Base-by-base conservation (phyloP, 176 grass and related monocot species). In the Eleusine indica region DNA sequence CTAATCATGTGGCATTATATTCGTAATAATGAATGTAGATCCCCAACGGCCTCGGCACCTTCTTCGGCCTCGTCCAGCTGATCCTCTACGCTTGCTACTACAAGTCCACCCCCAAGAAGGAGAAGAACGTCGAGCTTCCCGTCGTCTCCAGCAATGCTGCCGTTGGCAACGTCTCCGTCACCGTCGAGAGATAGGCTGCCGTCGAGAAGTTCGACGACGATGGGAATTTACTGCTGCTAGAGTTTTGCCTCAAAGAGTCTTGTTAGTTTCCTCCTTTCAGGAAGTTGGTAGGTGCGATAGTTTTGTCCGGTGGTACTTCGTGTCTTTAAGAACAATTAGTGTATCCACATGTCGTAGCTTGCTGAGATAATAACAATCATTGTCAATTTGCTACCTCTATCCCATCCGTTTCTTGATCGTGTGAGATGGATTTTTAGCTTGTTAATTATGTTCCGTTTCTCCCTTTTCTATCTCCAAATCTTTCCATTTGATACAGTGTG, bases 51-150 rank as follows among this genome's bases (percentile, higher is more conserved):
- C 43, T 98, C 21, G 93, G 96, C 1, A 14, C 86, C 18, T 9
- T 91, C 21, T 78, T 91, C 40, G 86, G 84, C 71, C 7, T 85
- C 21, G 18, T 53, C 16, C 91, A 98, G 78, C 73, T 98, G 62
- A 82, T 93, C 71, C 89, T 98, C 37, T 98, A 95, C 73, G 65
- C 73, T 16, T 86, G 80, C 19, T 98, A 91, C 78, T 95, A 85
- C 62, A 70, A 68, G 54, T 70, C 88, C n/a, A 88, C 84, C 18
- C 84, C 86, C 3, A 82, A 47, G 52, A 71, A 74, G 10, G 61
- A 90, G 38, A 53, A 86, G 76, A 61, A 84, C 30, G 32, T 87
- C 13, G 82, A 88, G 84, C 62, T 91, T 58, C 85, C 89, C 39
- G 66, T 40, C 39, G 39, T 17, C 77, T 11, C 83, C 21, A 40